Evolutionary conservation across 75 land plant species (phyloP), one percentile per base, ranked within the genome.

Genomic region (Gnetum montanum): DNA sequence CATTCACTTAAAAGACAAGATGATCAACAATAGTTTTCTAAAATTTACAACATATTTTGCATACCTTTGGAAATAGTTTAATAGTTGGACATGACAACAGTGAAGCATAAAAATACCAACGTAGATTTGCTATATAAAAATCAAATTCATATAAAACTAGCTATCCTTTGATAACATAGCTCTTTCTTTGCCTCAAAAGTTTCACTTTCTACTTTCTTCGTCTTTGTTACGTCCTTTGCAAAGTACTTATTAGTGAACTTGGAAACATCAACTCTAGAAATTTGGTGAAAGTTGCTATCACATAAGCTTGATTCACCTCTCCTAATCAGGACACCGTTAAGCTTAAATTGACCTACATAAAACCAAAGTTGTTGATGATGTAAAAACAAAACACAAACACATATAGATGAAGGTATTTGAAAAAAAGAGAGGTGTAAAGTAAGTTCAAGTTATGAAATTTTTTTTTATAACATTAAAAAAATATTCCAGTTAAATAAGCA

Each of bases 251-350:
- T 82, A 8, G 67, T 43, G 47, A 60, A 63, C 38, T 80, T 80
- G 16, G 46, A 46, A 3, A 63, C 71, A 62, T 78, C 68, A 15
- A 77, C 57, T 1, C 58, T 57, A 41, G 54, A 34, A 8, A 80
- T 61, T 80, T 80, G n/a, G 83, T 78, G 3, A 79, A 78, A 1
- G 81, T 78, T 23, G 74, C 81, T 24, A 78, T 78, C 1, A 80
- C 82, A 46, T 80, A 80, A 1, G 68, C 66, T 57, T 80, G 81
- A 46, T 78, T 77, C 20, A 80, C 83, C n/a, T 26, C 83, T 56
- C 22, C 82, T 53, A 7, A 78, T 38, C 1, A 76, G 83, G 18
- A 80, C 83, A 36, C 83, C 83, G 41, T 80, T 80, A 13, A 80
- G 24, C 63, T 59, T 77, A 58, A 67, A 77, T 29, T 82, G 83